A percentile compares a stretch with the other conserved stretches of the same genome.
Conservation (phyloP, 352 stramenopile genomes). For the Thalassiosira mediterranea region DNA sequence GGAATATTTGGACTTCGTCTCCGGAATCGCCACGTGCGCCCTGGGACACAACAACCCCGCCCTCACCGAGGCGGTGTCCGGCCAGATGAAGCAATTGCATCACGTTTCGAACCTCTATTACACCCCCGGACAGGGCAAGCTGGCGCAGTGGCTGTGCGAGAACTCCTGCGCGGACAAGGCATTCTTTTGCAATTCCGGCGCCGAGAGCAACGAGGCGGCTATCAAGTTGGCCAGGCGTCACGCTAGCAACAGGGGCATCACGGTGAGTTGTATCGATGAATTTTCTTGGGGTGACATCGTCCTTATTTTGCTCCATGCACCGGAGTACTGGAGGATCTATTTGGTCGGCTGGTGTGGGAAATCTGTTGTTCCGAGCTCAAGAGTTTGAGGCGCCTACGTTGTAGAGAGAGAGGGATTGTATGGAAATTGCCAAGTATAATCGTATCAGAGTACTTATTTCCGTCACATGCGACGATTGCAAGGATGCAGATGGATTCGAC, state of each 20-base stretch:
- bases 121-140: conserved; percentile 89
- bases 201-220: conserved; percentile 85
- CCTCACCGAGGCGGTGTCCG: conserved; percentile 84
- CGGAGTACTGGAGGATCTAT: too few relatives aligned
- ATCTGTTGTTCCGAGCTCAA: too few relatives aligned
- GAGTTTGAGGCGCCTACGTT: too few relatives aligned
- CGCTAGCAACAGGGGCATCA: conserved; percentile 79
- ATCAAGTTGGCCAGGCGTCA: conserved; percentile 87
- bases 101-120: conserved; percentile 98
- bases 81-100: conserved; percentile 89
- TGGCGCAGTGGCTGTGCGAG: conserved; percentile 94
- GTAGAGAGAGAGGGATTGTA: too few relatives aligned
- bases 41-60: conserved; percentile 89
- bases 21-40: conserved; percentile 89
- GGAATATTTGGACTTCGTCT: conserved; percentile 92
- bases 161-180: conserved; percentile 94
- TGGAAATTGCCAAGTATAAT: too few relatives aligned
- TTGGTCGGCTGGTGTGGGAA: too few relatives aligned
- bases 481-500: too few relatives aligned
- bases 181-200: conserved; percentile 98
- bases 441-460: too few relatives aligned
- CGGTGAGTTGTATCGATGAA: conserved; percentile 59
- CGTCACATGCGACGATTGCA: too few relatives aligned
- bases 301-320: too few relatives aligned
- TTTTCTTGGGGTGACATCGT: too few relatives aligned